These are phyloP conservation scores for Stemphylium vesicarium DNA, from an alignment of 2,329 filamentous ascomycete genomes.

Conservation along the genomic window DNA sequence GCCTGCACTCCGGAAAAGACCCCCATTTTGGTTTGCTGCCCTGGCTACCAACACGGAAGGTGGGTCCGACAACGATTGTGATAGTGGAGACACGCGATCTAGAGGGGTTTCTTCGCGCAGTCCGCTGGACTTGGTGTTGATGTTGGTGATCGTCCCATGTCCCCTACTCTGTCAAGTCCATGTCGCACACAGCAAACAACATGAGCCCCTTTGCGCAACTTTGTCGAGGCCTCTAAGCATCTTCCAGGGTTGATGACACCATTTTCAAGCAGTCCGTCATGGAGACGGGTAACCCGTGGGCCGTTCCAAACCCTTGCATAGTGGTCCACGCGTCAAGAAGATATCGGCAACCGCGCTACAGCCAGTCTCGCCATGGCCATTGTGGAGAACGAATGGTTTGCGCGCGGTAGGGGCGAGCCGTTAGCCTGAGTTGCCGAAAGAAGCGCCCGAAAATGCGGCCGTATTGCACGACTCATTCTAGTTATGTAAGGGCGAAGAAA, in stretches of 20 bases:
- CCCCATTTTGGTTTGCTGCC: neutral
- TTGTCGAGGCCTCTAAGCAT: too few relatives aligned
- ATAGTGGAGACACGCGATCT: neutral
- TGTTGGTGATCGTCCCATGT: too few relatives aligned
- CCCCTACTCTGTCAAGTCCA: too few relatives aligned
- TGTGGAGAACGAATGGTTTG: neutral
- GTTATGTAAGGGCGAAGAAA: too few relatives aligned
- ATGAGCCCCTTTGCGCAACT: too few relatives aligned
- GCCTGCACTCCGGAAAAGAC: neutral
- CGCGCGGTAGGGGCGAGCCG: neutral
- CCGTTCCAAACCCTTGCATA: neutral
- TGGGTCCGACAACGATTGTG: neutral
- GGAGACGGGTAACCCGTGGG: neutral
- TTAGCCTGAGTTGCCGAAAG: neutral
- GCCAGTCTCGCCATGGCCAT: neutral
- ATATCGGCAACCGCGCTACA: neutral
- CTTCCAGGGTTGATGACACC: too few relatives aligned
- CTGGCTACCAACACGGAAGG: neutral
- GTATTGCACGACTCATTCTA: neutral
- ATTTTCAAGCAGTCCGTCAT: too few relatives aligned
- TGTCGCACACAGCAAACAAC: too few relatives aligned
- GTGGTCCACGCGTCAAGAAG: neutral
- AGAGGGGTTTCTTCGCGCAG: too few relatives aligned
- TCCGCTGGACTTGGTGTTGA: too few relatives aligned
- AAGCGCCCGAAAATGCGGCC: conserved; percentile 1